Conservation (phyloP, 2,329 filamentous ascomycete genomes). For the Exophiala xenobiotica region DNA sequence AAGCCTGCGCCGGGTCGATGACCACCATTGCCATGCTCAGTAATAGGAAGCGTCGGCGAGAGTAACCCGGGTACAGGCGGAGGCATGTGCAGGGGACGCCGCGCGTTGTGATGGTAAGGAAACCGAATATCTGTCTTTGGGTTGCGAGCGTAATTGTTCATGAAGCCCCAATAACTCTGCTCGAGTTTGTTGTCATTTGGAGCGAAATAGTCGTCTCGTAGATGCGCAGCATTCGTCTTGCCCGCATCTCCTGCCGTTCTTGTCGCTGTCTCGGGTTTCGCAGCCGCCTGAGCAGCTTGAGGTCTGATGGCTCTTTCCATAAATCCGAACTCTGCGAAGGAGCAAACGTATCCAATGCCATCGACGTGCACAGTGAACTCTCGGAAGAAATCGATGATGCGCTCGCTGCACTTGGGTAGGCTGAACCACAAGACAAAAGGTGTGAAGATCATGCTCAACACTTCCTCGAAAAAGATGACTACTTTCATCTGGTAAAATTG, state of each 20-base stretch:
- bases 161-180: conserved; percentile 91
- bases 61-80: conserved; percentile 71
- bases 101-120: conserved; percentile 54
- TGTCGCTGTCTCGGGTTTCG: conserved; percentile 31
- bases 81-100: conserved; percentile 67
- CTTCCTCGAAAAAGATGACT: conserved; percentile 87
- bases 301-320: conserved; percentile 66
- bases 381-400: conserved; percentile 94
- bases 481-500: conserved; percentile 89
- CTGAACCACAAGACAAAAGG: conserved; percentile 86
- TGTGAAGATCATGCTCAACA: conserved; percentile 87
- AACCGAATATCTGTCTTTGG: conserved; percentile 66
- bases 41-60: conserved; percentile 52
- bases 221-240: conserved; percentile 1
- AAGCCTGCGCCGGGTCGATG: conserved; percentile 11
- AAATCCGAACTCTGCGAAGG: conserved; percentile 96
- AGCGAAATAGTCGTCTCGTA: conserved; percentile 88
- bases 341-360: conserved; percentile 92
- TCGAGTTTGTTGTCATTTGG: conserved; percentile 98
- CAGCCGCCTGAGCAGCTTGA: conserved; percentile 38
- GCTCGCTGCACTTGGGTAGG: conserved; percentile 82
- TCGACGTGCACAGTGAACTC: conserved; percentile 98
- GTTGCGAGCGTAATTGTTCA: conserved; percentile 84
- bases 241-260: conserved; percentile 1
- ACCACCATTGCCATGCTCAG: conserved; percentile 9